Percentiles rank a stretch among this genome's conserved stretches.
These are phyloP conservation scores for Wallacemonas collosoma DNA, from an alignment of 208 protist species.

Conservation along the genomic window DNA sequence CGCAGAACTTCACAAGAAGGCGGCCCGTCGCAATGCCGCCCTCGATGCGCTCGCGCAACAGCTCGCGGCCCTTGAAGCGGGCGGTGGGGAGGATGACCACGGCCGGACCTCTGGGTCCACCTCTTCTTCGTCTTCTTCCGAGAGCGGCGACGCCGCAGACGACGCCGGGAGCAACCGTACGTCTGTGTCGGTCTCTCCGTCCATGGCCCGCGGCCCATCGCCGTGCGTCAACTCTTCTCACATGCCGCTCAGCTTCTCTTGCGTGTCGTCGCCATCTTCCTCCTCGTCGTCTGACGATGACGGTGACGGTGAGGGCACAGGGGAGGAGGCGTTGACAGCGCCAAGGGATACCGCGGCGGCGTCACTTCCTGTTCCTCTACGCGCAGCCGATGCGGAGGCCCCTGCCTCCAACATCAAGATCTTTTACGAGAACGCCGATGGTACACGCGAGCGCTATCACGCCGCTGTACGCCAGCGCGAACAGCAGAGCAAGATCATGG, in stretches of 20 bases:
- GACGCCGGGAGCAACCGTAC: neutral
- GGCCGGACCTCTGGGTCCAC: slow-evolving; percentile 6
- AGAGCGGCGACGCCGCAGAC: slow-evolving; percentile 17
- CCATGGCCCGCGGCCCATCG: neutral
- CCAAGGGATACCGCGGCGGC: neutral
- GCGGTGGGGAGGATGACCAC: slow-evolving; percentile 15
- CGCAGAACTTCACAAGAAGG: slow-evolving; percentile 31
- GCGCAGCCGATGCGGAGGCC: slow-evolving; percentile 10
- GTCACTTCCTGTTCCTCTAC: neutral
- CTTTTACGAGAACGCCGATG: slow-evolving; percentile 58
- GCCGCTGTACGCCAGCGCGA: slow-evolving; percentile 53
- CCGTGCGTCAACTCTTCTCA: neutral
- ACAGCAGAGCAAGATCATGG: slow-evolving; percentile 48
- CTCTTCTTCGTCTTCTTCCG: slow-evolving; percentile 15
- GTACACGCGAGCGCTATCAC: slow-evolving; percentile 53
- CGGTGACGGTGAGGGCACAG: slow-evolving; percentile 11
- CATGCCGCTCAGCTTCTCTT: neutral
- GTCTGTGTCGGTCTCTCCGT: slow-evolving; percentile 12
- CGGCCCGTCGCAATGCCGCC: slow-evolving; percentile 40
- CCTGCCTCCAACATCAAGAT: slow-evolving; percentile 21
- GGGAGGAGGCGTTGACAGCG: slow-evolving; percentile 11
- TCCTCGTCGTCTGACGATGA: slow-evolving; percentile 8
- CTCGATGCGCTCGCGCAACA: slow-evolving; percentile 48
- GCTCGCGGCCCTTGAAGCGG: slow-evolving; percentile 57
- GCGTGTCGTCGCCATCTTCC: slow-evolving; percentile 7